These are phyloP conservation scores for Cercospora sp. DNA, from an alignment of 2,329 filamentous ascomycete genomes.

Conservation along the genomic window DNA sequence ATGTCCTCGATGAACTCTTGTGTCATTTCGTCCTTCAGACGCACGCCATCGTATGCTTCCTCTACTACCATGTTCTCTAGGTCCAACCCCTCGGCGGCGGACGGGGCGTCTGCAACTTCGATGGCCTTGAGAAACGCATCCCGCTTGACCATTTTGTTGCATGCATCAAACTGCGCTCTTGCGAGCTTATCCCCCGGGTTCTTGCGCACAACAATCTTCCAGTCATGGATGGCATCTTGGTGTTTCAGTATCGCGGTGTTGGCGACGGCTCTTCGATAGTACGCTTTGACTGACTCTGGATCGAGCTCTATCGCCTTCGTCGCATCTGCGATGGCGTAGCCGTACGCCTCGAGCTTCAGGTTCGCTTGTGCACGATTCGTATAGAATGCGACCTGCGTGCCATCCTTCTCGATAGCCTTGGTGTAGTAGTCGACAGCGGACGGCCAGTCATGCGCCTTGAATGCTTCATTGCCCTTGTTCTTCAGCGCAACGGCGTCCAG, in stretches of 20 bases:
- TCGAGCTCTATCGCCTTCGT: slow-evolving; percentile 89
- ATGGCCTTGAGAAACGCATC: slow-evolving; percentile 93
- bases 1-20: slow-evolving; percentile 97
- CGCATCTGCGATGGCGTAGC: slow-evolving; percentile 87
- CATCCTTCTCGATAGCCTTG: slow-evolving; percentile 47
- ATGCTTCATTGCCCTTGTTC: slow-evolving; percentile 91
- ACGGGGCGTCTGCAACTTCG: slow-evolving; percentile 87
- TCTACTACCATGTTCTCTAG: slow-evolving; percentile 83
- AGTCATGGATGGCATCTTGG: slow-evolving; percentile 85
- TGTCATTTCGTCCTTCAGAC: slow-evolving; percentile 80
- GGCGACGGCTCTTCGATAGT: slow-evolving; percentile 88
- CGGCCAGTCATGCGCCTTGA: slow-evolving; percentile 82
- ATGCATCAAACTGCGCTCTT: slow-evolving; percentile 85
- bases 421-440: slow-evolving; percentile 79
- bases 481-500: slow-evolving; percentile 77
- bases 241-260: slow-evolving; percentile 88
- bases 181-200: slow-evolving; percentile 88
- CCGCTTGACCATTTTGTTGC: slow-evolving; percentile 90
- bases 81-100: slow-evolving; percentile 86
- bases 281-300: slow-evolving; percentile 86
- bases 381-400: slow-evolving; percentile 76
- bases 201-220: slow-evolving; percentile 84
- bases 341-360: slow-evolving; percentile 93
- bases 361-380: slow-evolving; percentile 94
- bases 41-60: slow-evolving; percentile 78